Evolutionary conservation across 768 basidiomycete species (phyloP), one percentile per base, ranked within the genome.

Genomic region (Punctularia strigosozonata): DNA sequence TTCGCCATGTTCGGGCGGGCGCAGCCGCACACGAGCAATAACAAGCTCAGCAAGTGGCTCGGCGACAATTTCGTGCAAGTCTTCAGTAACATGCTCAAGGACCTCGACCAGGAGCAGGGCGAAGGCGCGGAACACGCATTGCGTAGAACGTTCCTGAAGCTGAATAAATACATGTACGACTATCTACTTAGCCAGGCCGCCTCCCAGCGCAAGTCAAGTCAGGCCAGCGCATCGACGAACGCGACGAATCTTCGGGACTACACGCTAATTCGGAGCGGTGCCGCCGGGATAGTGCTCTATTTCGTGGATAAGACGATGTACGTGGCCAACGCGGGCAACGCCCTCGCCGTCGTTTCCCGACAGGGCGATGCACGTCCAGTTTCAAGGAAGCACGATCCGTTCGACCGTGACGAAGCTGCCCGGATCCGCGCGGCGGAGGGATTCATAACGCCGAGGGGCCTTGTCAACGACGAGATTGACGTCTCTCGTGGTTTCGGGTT

Each of bases 1-100:
- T 95, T 99, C 50, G 95, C 90, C 17, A 89, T 99, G 80, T 98
- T 98, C 57, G 92, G 94, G 12, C 75, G 83, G 2, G 66, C 76
- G 5, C 68, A 75, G 15, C 75, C 75, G 3, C 64, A 64, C 5
- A 62, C 62, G 18, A 73, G 63, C 47, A 76, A 77, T 38, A 86
- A 83, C 39, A 67, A 68, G 26, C 62, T 94, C 17, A 75, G 89
- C 25, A 89, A 86, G 57, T 92, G 71, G 52, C 68, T 97, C 4
- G 83, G 82, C 43, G 89, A 92, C 55, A 68, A 76, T 39, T 94
- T 94, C 53, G 58, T 81, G 6, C 48, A 59, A 4, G 69, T 71
- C 21, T 80, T 98, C 51, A 56, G 60, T 19, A 50, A 54, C 5
- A 78, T 87, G 50, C 56, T 95, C 26, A 60, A 59, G 5, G 61